phyloP scores from a whole-genome alignment of 257 asterid genomes.

The Scutellaria minor region DNA sequence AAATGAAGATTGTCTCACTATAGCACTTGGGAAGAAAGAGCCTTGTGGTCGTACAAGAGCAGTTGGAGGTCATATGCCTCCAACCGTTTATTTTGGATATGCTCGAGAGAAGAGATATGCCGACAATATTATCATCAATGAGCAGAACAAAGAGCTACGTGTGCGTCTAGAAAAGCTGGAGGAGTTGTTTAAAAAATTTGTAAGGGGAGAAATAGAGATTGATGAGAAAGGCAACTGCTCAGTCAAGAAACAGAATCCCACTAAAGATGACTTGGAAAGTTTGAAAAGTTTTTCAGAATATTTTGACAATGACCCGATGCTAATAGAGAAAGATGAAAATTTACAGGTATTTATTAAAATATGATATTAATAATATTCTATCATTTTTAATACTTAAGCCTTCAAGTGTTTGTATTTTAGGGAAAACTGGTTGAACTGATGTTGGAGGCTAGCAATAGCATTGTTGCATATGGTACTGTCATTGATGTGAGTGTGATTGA shows the following conservation, averaged over 20 bases:
- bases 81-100: too few relatives aligned
- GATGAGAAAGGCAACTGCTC: constrained; percentile 12
- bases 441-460: not conserved
- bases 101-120: too few relatives aligned
- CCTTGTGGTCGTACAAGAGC: too few relatives aligned
- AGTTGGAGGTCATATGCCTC: too few relatives aligned
- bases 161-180: constrained; percentile 8
- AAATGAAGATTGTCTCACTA: too few relatives aligned
- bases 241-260: not conserved
- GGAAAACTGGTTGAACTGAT: constrained; percentile 11
- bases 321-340: too few relatives aligned
- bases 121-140: not conserved
- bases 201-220: not conserved
- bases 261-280: not conserved
- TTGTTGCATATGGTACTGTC: constrained; percentile 24
- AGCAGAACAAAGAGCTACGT: not conserved
- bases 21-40: too few relatives aligned
- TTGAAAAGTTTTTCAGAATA: not conserved
- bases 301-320: not conserved
- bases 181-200: not conserved
- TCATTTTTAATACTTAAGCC: not conserved
- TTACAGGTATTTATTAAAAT: not conserved
- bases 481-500: not conserved
- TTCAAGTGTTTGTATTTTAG: not conserved
- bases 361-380: too few relatives aligned